Evolutionary conservation across 2,329 filamentous ascomycete genomes (phyloP).

Genomic region (Fonsecaea erecta): DNA sequence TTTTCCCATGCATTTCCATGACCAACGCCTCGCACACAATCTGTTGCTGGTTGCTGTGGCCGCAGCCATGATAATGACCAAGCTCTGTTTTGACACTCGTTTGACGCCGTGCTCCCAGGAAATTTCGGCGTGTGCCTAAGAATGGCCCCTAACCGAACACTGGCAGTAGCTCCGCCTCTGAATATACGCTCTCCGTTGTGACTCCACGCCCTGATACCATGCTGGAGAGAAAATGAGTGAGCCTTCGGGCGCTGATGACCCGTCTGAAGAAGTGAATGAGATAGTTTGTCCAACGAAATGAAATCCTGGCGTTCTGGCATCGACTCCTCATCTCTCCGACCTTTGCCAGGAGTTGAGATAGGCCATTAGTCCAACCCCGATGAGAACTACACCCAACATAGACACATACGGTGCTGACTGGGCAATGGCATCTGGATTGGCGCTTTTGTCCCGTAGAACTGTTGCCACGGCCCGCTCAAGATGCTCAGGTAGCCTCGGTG

Average conservation of each 20-base stretch:
- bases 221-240: conserved; percentile 31
- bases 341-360: conserved; percentile 83
- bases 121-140: neutral
- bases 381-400: conserved; percentile 78
- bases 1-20: conserved; percentile 11
- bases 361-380: conserved; percentile 83
- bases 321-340: conserved; percentile 50
- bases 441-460: conserved; percentile 49
- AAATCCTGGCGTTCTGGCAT: conserved; percentile 1
- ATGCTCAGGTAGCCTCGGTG: conserved; percentile 49
- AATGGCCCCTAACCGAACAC: neutral
- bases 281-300: conserved; percentile 31
- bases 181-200: neutral
- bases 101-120: conserved; percentile 8
- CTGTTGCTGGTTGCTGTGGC: conserved; percentile 15
- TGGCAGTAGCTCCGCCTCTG: conserved; percentile 6
- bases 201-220: conserved; percentile 27
- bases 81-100: conserved; percentile 10
- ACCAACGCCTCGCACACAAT: conserved; percentile 8
- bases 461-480: conserved; percentile 45
- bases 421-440: conserved; percentile 48
- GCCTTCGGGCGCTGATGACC: conserved; percentile 12
- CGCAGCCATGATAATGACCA: neutral
- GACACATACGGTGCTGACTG: conserved; percentile 75
- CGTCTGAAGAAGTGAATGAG: conserved; percentile 4